Percentiles rank a stretch among this genome's conserved stretches.
Conservation (phyloP, 352 stramenopile species). For the Elongisporangium prolatum region DNA sequence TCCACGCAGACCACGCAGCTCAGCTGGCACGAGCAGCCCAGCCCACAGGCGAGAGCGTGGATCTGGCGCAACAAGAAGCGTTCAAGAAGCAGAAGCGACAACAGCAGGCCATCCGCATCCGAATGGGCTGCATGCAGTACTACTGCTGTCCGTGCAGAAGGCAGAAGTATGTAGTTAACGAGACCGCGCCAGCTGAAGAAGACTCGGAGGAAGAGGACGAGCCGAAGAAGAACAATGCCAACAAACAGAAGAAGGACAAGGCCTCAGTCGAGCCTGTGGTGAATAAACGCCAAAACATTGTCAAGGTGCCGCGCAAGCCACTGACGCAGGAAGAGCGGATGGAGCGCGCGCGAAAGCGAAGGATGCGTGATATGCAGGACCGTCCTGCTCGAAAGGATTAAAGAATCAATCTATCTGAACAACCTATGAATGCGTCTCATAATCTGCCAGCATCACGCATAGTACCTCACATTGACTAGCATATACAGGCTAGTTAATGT, state of each 20-base stretch:
- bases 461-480: no score
- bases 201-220: constrained; percentile 32
- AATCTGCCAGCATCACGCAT: no score
- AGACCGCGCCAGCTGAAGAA: constrained; percentile 22
- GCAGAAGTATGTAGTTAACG: constrained; percentile 51
- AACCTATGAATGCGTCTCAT: no score
- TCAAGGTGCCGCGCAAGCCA: constrained; percentile 49
- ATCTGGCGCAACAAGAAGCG: constrained; percentile 24
- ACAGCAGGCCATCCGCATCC: constrained; percentile 47
- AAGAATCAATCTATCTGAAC: no score
- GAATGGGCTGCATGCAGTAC: constrained; percentile 66
- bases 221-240: constrained; percentile 16
- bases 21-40: constrained; percentile 29
- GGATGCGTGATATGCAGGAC: constrained; percentile 66
- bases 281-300: constrained; percentile 43
- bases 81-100: constrained; percentile 49
- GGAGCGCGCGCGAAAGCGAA: constrained; percentile 53
- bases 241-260: constrained; percentile 10
- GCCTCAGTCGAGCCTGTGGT: constrained; percentile 13
- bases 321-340: constrained; percentile 66
- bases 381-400: constrained; percentile 52
- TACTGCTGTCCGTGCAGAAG: constrained; percentile 60
- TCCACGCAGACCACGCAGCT: constrained; percentile 36
- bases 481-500: no score
- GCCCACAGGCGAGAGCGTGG: constrained; percentile 22